A percentile compares a stretch with the other conserved stretches of the same genome.
Conservation (phyloP, 2,329 filamentous ascomycete species). For the Phaeophleospora eucalypticola region DNA sequence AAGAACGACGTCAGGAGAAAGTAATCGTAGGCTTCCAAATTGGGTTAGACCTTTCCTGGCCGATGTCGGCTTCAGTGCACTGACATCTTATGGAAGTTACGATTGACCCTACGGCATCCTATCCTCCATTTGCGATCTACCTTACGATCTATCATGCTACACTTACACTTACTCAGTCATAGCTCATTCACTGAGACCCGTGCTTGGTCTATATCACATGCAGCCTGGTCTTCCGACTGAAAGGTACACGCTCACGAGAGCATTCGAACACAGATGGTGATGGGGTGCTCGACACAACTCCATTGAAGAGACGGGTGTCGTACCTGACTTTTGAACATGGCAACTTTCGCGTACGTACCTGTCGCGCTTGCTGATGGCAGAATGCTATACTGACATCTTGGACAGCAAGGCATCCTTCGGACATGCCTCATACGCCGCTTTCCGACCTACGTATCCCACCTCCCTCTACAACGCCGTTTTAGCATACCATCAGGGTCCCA, state of each 20-base stretch:
- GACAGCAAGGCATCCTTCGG: constrained; percentile 54
- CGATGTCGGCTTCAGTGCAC: not conserved
- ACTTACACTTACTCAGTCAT: too few species aligned
- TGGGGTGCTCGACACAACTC: too few species aligned
- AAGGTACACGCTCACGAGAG: too few species aligned
- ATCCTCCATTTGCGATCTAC: not conserved
- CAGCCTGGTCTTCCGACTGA: too few species aligned
- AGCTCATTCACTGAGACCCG: too few species aligned
- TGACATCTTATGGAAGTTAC: not conserved
- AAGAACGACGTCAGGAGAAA: too few species aligned
- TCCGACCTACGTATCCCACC: constrained; percentile 57
- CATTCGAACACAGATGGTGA: too few species aligned
- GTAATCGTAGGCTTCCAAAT: too few species aligned
- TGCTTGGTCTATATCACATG: too few species aligned
- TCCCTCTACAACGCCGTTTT: constrained; percentile 54
- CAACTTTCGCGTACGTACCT: constrained; percentile 19
- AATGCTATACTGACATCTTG: not conserved
- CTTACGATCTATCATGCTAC: too few species aligned
- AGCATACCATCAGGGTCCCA: constrained; percentile 47
- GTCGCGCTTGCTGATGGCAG: too few species aligned
- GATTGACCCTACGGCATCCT: not conserved
- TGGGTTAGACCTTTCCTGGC: not conserved
- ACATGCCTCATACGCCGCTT: constrained; percentile 55
- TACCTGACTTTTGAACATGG: constrained; percentile 3
- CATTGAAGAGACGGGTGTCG: not conserved